A percentile compares a stretch with the other conserved stretches of the same genome.
phyloP scores from a whole-genome alignment of 2,329 filamentous ascomycete species.

The Colletotrichum melonis region DNA sequence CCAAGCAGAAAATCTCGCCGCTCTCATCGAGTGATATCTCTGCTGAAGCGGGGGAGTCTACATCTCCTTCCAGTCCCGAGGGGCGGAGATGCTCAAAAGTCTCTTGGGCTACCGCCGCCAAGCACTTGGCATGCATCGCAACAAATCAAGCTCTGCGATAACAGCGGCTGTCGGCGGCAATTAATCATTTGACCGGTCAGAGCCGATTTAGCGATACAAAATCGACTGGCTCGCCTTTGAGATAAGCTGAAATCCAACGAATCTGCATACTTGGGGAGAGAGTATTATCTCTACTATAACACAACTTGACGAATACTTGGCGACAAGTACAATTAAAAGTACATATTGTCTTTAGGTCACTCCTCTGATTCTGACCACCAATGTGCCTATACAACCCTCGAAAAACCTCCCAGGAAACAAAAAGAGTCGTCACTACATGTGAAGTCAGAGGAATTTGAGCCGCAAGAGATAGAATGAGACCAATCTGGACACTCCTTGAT shows the following conservation, averaged over 20 bases:
- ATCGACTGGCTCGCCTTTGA: not conserved
- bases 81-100: conserved; percentile 16
- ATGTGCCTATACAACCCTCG: too few species aligned
- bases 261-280: not conserved
- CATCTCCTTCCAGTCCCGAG: conserved; percentile 6
- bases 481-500: too few species aligned
- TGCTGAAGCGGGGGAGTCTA: not conserved
- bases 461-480: too few species aligned
- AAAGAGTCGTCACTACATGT: too few species aligned
- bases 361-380: too few species aligned
- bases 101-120: not conserved
- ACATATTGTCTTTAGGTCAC: too few species aligned
- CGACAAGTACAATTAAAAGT: too few species aligned
- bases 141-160: conserved; percentile 18
- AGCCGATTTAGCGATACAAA: not conserved
- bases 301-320: too few species aligned
- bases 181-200: not conserved
- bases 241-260: not conserved
- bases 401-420: too few species aligned
- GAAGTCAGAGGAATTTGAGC: too few species aligned
- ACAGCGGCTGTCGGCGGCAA: not conserved
- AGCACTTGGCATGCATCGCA: conserved; percentile 21
- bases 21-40: not conserved
- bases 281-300: too few species aligned
- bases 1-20: not conserved